phyloP scores from a whole-genome alignment of 371 early-diverging fungal genomes.

The Mucor plumbeus region DNA sequence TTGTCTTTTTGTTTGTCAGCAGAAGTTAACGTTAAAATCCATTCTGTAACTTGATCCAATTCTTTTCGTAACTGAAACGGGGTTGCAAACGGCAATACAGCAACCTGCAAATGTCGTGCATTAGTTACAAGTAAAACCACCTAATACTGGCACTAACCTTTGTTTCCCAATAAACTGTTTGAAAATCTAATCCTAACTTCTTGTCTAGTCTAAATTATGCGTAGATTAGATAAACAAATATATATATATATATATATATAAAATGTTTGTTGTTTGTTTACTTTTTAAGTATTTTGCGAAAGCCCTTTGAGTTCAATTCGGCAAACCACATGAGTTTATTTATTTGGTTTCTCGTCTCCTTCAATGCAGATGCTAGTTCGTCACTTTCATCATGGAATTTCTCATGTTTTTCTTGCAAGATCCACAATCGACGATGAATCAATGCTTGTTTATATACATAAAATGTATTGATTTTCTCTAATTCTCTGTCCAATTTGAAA shows the following conservation, averaged over 20 bases:
- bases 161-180: conserved; percentile 58
- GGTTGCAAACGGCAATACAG: conserved; percentile 42
- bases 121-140: not conserved
- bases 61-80: conserved; percentile 35
- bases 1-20: not conserved
- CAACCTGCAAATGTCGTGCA: conserved; percentile 29
- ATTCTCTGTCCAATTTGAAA: conserved; percentile 68
- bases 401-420: conserved; percentile 61
- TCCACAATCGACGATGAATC: conserved; percentile 66
- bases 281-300: conserved; percentile 78
- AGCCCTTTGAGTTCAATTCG: conserved; percentile 70
- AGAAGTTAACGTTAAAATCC: conserved; percentile 21
- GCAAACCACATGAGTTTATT: conserved; percentile 67
- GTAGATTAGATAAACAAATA: not conserved
- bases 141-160: conserved; percentile 36
- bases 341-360: conserved; percentile 65
- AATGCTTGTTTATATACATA: conserved; percentile 64
- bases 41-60: conserved; percentile 37
- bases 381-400: conserved; percentile 48
- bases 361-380: conserved; percentile 61
- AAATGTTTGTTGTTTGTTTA: conserved; percentile 34
- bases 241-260: not conserved
- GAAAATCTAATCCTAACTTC: conserved; percentile 52
- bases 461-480: conserved; percentile 73
- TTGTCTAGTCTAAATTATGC: conserved; percentile 62